A percentile compares a stretch with the other conserved stretches of the same genome.
Evolutionary conservation across 495 filamentous ascomycete genomes (phyloP).

Genomic region (Podospora conica): DNA sequence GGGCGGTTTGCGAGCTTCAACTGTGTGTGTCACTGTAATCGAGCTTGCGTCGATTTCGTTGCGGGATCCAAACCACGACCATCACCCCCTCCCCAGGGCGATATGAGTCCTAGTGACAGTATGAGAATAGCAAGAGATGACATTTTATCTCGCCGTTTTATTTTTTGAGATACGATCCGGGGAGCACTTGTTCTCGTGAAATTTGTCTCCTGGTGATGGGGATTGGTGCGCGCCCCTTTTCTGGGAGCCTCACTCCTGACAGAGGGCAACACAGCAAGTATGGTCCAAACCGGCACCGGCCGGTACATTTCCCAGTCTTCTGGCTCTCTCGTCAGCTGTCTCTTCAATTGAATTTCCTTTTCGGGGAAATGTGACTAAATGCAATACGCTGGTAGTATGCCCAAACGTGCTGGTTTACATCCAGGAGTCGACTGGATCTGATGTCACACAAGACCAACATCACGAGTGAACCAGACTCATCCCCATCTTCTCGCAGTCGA

Average conservation of each 20-base stretch:
- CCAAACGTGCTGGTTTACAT: not conserved
- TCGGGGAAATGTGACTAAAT: too few species aligned
- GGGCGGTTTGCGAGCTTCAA: not conserved
- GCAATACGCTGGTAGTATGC: not conserved
- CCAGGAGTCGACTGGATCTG: not conserved
- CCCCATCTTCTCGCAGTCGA: not conserved
- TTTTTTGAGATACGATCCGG: not conserved
- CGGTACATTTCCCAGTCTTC: not conserved
- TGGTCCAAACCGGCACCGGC: not conserved
- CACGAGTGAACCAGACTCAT: not conserved
- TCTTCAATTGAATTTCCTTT: not conserved
- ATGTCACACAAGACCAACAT: not conserved
- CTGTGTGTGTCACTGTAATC: not conserved
- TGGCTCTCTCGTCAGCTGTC: not conserved
- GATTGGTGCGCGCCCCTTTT: not conserved
- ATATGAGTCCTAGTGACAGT: not conserved
- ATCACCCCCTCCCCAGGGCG: not conserved
- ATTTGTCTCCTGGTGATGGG: not conserved
- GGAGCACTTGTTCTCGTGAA: not conserved
- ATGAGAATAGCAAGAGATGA: not conserved
- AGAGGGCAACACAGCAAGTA: not conserved
- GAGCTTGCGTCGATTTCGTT: not conserved
- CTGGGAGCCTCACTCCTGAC: not conserved
- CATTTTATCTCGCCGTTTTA: not conserved
- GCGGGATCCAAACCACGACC: not conserved